phyloP scores from a whole-genome alignment of 75 land plant species.

The Selaginella moellendorffii region DNA sequence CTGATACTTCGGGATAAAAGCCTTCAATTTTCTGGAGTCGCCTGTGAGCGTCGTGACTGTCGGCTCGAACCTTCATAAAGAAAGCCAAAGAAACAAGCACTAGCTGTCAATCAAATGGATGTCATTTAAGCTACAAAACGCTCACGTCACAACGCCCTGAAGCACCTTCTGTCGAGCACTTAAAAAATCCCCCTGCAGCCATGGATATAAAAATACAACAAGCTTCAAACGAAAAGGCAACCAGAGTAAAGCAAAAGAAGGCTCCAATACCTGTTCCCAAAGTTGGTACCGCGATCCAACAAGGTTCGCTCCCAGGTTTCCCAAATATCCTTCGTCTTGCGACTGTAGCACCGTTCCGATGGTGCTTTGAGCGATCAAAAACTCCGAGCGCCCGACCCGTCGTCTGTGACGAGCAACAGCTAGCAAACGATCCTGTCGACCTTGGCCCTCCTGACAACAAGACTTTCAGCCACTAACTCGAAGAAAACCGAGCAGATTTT shows the following conservation, averaged over 20 bases:
- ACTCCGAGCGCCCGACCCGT: slow-evolving; percentile 46
- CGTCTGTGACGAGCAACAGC: slow-evolving; percentile 56
- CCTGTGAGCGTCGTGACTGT: slow-evolving; percentile 61
- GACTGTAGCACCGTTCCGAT: slow-evolving; percentile 25
- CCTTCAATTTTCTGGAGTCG: slow-evolving; percentile 45
- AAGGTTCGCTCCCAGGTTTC: slow-evolving; percentile 42
- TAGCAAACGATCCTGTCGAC: slow-evolving; percentile 53
- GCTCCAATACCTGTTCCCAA: slow-evolving; percentile 57
- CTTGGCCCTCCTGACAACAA: slow-evolving; percentile 52
- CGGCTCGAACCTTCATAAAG: slow-evolving; percentile 47
- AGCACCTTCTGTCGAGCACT: background rate
- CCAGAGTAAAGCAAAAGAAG: background rate
- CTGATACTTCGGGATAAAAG: slow-evolving; percentile 50
- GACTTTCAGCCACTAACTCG: too few relatives aligned
- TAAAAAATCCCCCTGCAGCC: background rate
- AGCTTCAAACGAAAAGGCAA: background rate
- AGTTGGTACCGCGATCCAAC: slow-evolving; percentile 59
- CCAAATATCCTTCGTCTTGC: slow-evolving; percentile 50
- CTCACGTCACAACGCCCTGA: slow-evolving; percentile 2
- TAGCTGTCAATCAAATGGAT: background rate
- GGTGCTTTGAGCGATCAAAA: slow-evolving; percentile 38
- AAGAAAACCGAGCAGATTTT: too few relatives aligned
- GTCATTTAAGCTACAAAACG: background rate
- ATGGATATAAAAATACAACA: background rate
- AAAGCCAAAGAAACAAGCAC: background rate